Percentiles rank a stretch among this genome's conserved stretches.
Conservation (phyloP, 2,329 filamentous ascomycete genomes). For the Neoarthrinium moseri region DNA sequence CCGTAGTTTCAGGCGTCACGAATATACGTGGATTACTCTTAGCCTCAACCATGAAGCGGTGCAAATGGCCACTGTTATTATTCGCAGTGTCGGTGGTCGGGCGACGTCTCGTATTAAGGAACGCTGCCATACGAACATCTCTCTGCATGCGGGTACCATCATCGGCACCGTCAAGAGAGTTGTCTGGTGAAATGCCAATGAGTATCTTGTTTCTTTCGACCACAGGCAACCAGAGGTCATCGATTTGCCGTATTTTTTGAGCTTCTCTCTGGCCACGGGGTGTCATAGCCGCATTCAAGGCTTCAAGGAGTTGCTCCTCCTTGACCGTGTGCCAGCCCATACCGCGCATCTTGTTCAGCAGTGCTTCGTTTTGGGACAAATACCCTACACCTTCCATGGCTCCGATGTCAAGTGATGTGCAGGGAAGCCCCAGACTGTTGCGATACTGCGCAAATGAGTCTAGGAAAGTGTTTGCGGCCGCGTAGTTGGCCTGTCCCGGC, state of each 20-base stretch:
- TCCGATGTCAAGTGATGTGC: conserved; percentile 33
- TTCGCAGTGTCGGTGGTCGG: background rate
- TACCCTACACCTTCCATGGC: conserved; percentile 34
- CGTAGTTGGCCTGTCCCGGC: conserved; percentile 33
- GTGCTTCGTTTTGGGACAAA: conserved; percentile 18
- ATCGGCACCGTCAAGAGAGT: conserved; percentile 11
- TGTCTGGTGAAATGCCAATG: background rate
- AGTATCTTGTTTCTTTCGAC: background rate
- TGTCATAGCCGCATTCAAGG: conserved; percentile 11
- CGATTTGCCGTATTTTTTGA: no score
- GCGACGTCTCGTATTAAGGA: conserved; percentile 14
- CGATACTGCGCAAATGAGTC: conserved; percentile 30
- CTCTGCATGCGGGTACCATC: conserved; percentile 12
- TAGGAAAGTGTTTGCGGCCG: conserved; percentile 33
- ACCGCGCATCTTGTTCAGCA: conserved; percentile 16
- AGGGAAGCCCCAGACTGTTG: conserved; percentile 29
- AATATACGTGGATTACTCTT: conserved; percentile 10
- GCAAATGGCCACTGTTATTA: background rate
- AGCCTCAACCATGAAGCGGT: no score
- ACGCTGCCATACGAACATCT: conserved; percentile 18
- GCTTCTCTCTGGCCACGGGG: no score
- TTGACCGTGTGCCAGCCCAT: conserved; percentile 9
- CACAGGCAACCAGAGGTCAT: no score
- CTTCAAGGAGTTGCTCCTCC: conserved; percentile 16
- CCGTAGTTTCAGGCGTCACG: conserved; percentile 4